Evolutionary conservation across 257 asterid species (phyloP).

Genomic region (Gentiana straminea): DNA sequence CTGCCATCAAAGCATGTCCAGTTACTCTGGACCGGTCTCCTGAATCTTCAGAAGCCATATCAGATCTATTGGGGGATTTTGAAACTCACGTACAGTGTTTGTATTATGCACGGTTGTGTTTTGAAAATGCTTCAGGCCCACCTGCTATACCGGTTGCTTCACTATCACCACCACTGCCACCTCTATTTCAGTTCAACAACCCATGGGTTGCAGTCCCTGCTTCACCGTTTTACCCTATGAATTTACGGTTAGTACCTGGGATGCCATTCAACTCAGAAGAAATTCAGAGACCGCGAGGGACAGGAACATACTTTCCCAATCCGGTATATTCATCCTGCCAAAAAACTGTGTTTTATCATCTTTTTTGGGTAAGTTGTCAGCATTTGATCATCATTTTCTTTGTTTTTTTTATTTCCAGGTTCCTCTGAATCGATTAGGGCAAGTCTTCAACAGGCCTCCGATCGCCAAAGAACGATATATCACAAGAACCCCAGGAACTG

Average conservation of each 20-base stretch:
- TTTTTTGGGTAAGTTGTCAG: slow-evolving; percentile 4
- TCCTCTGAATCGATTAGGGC: slow-evolving; percentile 39
- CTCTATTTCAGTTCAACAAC: slow-evolving; percentile 15
- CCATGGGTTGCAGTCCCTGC: slow-evolving; percentile 29
- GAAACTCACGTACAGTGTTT: slow-evolving; percentile 31
- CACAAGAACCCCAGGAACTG: slow-evolving; percentile 30
- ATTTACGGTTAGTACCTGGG: slow-evolving; percentile 24
- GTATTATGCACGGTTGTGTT: slow-evolving; percentile 34
- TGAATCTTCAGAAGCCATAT: slow-evolving; percentile 21
- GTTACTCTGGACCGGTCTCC: slow-evolving; percentile 16
- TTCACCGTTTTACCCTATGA: slow-evolving; percentile 23
- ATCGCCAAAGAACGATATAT: slow-evolving; percentile 37
- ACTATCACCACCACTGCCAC: slow-evolving; percentile 11
- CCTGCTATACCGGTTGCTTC: slow-evolving; percentile 29
- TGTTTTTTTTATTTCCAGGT: not conserved
- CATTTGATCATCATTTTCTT: slow-evolving; percentile 8
- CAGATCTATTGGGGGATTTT: slow-evolving; percentile 64
- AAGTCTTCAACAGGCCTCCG: slow-evolving; percentile 29
- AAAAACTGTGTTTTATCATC: not conserved
- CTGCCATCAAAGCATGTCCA: slow-evolving; percentile 7
- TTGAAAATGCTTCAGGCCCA: slow-evolving; percentile 20
- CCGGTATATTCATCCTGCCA: slow-evolving; percentile 29
- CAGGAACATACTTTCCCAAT: slow-evolving; percentile 71
- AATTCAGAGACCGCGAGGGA: slow-evolving; percentile 64
- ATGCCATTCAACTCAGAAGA: slow-evolving; percentile 48